Evolutionary conservation across 768 basidiomycete species (phyloP), one percentile per base, ranked within the genome.

Genomic region (Panus rudis): DNA sequence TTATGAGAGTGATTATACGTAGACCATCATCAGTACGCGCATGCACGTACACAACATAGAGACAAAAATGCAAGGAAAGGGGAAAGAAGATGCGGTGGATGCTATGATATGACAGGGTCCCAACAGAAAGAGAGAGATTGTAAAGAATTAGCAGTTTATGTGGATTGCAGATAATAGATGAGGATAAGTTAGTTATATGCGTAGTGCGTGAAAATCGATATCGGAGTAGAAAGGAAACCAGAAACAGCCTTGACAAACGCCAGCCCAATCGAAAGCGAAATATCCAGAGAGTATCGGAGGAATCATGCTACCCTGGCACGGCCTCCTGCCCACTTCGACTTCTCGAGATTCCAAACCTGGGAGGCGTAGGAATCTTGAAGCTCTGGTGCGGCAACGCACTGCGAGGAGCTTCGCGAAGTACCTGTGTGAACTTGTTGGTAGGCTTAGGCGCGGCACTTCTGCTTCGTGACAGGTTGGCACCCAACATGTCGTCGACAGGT

Each of bases 401-500:
- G 37, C 73, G 76, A 13, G 79, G 70, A 31, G 60, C 58, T 41
- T 75, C 73, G 39, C 42, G 31, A 10, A 24, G 32, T 4, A 41
- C 24, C 33, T 4, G 26, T 26, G 41, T 45, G 24, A 43, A 30
- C 37, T 41, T 45, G 20, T 46, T 46, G 34, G 34, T 46, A 33
- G 28, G 13, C 17, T 37, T 6, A 14, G 45, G 41, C 11, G 34
- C 27, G 10, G 42, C 49, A 39, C 75, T 81, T 45, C 72, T 70
- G 48, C 73, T 75, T 45, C 84, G 73, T 14, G 77, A 80, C 22
- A 86, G 64, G 57, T 72, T 67, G 17, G 63, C 73, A 6, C 65
- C 70, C 6, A 79, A 67, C 48, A 68, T 68, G 46, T 67, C 68
- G 47, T 82, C 79, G n/a, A n/a, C n/a, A 23, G 72, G 73, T 23